Conservation (phyloP, 2,329 filamentous ascomycete species). For the Epichloe coenophiala region DNA sequence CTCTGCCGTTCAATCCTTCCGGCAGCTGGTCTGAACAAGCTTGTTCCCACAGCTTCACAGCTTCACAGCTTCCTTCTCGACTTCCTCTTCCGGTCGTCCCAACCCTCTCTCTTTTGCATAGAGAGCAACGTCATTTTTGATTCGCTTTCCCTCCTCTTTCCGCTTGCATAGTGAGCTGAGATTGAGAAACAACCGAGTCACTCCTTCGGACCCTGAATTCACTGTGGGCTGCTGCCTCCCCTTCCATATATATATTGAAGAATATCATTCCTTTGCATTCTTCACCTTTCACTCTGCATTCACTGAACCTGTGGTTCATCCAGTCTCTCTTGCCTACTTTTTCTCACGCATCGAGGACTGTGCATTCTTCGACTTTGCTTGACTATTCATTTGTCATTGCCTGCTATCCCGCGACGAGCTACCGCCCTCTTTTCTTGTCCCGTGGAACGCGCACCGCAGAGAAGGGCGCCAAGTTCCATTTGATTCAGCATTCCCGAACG, state of each 20-base stretch:
- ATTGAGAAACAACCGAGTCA: background rate
- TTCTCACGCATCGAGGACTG: background rate
- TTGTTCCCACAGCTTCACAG: background rate
- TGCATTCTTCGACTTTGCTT: background rate
- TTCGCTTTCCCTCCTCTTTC: background rate
- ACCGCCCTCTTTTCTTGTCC: background rate
- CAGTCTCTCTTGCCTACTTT: background rate
- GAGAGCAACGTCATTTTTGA: slow-evolving; percentile 9
- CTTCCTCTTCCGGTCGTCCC: background rate
- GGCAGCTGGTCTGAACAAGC: slow-evolving; percentile 14
- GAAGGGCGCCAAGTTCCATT: background rate
- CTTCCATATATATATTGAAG: slow-evolving; percentile 1
- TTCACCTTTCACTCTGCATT: background rate
- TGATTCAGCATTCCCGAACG: background rate
- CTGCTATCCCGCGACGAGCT: background rate
- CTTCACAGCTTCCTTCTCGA: background rate
- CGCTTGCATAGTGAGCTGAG: background rate
- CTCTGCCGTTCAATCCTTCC: slow-evolving; percentile 20
- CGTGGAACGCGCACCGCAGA: background rate
- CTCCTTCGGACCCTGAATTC: background rate
- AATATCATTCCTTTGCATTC: background rate
- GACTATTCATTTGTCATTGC: background rate
- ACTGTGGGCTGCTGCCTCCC: background rate
- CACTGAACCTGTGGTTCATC: background rate
- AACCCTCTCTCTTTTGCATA: slow-evolving; percentile 6